Evolutionary conservation across 169 alveolate species (phyloP).

Genomic region (Plasmodium gonderi): DNA sequence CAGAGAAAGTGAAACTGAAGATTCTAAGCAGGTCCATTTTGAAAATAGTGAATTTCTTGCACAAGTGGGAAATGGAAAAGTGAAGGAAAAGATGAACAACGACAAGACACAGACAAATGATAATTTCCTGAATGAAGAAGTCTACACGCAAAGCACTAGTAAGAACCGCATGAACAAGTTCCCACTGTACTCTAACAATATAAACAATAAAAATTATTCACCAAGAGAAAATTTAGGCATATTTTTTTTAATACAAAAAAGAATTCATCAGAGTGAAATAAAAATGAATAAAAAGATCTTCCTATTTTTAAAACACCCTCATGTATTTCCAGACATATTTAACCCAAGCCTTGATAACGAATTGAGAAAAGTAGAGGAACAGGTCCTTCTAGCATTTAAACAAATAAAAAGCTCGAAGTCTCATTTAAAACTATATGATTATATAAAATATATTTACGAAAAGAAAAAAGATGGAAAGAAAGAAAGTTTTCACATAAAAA

Average conservation of each 20-base stretch:
- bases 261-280: conserved; percentile 17
- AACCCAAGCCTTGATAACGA: neutral
- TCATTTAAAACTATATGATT: conserved; percentile 59
- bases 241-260: conserved; percentile 37
- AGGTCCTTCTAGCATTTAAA: conserved; percentile 24
- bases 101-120: too few relatives aligned
- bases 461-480: neutral
- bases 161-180: neutral
- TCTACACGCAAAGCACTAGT: neutral
- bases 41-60: neutral
- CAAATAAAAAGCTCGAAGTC: conserved; percentile 55
- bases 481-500: conserved; percentile 5
- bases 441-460: conserved; percentile 39
- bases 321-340: neutral
- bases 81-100: neutral
- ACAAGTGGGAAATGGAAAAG: neutral
- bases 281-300: conserved; percentile 19
- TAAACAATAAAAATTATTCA: conserved; percentile 28
- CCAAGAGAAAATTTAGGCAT: conserved; percentile 42
- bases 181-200: conserved; percentile 2
- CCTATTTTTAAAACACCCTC: conserved; percentile 8
- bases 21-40: neutral
- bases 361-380: conserved; percentile 20
- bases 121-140: conserved; percentile 3
- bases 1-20: neutral